These are phyloP conservation scores for Helicostylum pulchrum DNA, from an alignment of 192 early-diverging fungal species.

Conservation along the genomic window DNA sequence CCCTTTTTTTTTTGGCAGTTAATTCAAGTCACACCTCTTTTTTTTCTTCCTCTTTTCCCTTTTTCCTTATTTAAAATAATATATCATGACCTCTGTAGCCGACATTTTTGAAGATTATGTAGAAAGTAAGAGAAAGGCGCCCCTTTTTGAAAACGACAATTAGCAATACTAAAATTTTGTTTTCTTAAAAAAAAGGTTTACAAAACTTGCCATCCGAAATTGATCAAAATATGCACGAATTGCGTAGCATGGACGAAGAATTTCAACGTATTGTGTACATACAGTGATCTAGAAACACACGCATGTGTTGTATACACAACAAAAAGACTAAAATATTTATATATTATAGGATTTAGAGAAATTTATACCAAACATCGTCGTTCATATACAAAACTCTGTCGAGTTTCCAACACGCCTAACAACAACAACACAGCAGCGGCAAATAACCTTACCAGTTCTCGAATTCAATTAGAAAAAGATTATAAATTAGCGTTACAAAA, in stretches of 20 bases:
- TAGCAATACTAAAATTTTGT: background rate
- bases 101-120: slow-evolving; percentile 55
- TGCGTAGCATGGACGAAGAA: slow-evolving; percentile 32
- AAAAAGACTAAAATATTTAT: background rate
- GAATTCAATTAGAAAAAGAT: slow-evolving; percentile 39
- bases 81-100: slow-evolving; percentile 35
- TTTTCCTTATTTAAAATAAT: no score
- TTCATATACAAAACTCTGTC: slow-evolving; percentile 9
- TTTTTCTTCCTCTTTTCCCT: background rate
- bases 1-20: no score
- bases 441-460: slow-evolving; percentile 9
- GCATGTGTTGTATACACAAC: background rate
- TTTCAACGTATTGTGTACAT: slow-evolving; percentile 40
- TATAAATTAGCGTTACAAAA: slow-evolving; percentile 46
- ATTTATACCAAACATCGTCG: slow-evolving; percentile 21
- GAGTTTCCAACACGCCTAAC: background rate
- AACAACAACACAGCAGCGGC: background rate
- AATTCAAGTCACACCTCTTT: background rate
- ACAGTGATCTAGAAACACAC: no score
- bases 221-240: slow-evolving; percentile 50
- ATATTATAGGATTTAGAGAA: slow-evolving; percentile 14
- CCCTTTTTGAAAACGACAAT: background rate
- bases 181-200: slow-evolving; percentile 34
- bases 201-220: slow-evolving; percentile 53
- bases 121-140: slow-evolving; percentile 41